Base-by-base conservation (phyloP, 441 rosid species). In the Iberis amara region DNA sequence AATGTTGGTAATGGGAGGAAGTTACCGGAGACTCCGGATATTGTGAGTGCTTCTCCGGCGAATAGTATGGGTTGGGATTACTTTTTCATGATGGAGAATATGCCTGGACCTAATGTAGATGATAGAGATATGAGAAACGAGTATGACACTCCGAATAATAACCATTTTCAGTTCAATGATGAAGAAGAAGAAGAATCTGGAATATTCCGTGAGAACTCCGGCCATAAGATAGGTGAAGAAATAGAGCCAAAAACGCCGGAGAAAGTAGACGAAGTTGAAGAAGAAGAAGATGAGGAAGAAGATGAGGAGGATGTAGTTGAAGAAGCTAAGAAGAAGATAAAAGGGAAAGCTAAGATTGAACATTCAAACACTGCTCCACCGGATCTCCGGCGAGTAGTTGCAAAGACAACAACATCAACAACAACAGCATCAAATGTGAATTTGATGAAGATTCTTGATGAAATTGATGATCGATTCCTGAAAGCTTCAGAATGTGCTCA, bases 41-140 rank as follows among this genome's bases (percentile, higher is more conserved):
- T 15, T 50, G 66, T 28, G 38, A 67, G 74, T 26, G 75, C 85
- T 9, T 73, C 77, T 6, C 73, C 75, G 42, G 68, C 63, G 26
- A 75, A 78, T 62, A 73, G 52, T 33, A 47, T 75, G 76, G 74
- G 79, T 1, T 90, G 96, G 96, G 98, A 90, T 70, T 90, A 85
- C 49, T 87, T 90, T 75, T 85, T 83, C 69, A 66, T 37, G 76
- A 71, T 72, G 56, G 92, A 72, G 41, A 63, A 70, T 65, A 67
- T 86, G 81, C 71, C 83, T 2, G 83, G 77, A 3, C 65, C 85
- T 6, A 74, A 85, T 23, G 52, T 87, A 39, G 79, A 56, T 37
- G 65, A 50, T 45, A 77, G 72, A 8, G 72, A 55, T 0, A 27
- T 56, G 4, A 55, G 64, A 4, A 57, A 64, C 18, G 75, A 60